Evolutionary conservation across 768 basidiomycete genomes (phyloP).

Genomic region (Baorangia bicolor): DNA sequence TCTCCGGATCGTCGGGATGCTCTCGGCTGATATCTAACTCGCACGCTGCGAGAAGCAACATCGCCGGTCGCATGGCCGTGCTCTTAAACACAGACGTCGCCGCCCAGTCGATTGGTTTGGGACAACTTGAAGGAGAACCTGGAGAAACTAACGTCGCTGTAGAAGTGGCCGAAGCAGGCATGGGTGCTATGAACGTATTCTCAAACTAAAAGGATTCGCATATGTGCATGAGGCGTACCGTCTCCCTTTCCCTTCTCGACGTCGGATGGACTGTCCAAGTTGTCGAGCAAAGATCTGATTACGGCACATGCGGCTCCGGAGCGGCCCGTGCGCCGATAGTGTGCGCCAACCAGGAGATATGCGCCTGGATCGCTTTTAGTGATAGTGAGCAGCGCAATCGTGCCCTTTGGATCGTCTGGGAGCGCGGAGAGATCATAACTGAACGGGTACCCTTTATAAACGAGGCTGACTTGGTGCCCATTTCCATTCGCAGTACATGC

Average conservation of each 20-base stretch:
- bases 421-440: constrained; percentile 28
- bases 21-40: constrained; percentile 34
- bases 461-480: constrained; percentile 23
- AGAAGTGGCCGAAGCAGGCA: constrained; percentile 7
- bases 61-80: constrained; percentile 27
- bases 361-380: constrained; percentile 34
- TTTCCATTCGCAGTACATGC: constrained; percentile 2
- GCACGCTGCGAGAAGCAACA: constrained; percentile 33
- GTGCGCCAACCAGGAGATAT: constrained; percentile 31
- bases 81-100: constrained; percentile 9
- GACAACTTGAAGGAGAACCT: constrained; percentile 5
- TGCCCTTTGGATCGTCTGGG: constrained; percentile 30
- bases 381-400: constrained; percentile 25
- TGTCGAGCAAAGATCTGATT: constrained; percentile 26
- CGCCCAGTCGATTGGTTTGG: constrained; percentile 7
- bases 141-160: constrained; percentile 6
- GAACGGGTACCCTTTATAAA: constrained; percentile 29
- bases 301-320: constrained; percentile 30
- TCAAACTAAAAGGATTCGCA: constrained; percentile 13
- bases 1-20: constrained; percentile 19
- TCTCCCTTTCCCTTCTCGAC: constrained; percentile 23
- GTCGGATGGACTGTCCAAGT: constrained; percentile 2
- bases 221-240: constrained; percentile 23
- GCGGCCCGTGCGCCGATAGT: constrained; percentile 35
- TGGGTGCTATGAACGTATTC: constrained; percentile 9